These are phyloP conservation scores for Salicornia ramosissima DNA, from an alignment of 148 eudicot species.

Conservation along the genomic window DNA sequence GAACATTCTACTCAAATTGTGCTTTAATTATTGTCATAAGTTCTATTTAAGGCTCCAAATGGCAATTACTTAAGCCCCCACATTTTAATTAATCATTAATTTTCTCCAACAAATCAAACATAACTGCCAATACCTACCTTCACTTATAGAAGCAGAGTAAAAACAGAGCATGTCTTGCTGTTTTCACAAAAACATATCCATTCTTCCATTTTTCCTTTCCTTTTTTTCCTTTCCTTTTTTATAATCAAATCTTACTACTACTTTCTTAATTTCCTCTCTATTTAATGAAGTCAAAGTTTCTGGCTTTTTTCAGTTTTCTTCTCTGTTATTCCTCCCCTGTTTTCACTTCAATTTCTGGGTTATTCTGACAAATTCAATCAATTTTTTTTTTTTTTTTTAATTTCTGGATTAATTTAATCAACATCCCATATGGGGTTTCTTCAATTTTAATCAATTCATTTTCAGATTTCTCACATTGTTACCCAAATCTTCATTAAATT, in stretches of 20 bases:
- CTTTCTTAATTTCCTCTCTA: neutral
- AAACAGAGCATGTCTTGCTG: constrained; percentile 22
- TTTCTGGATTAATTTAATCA: neutral
- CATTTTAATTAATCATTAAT: constrained; percentile 2
- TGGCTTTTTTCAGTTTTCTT: neutral
- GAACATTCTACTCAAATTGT: constrained; percentile 26
- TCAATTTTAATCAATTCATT: neutral
- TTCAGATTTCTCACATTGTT: neutral
- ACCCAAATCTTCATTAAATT: neutral
- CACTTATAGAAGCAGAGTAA: constrained; percentile 14
- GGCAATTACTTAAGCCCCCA: neutral
- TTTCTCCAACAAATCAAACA: neutral
- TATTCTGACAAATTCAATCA: no score
- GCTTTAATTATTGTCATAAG: neutral
- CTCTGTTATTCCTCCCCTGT: neutral
- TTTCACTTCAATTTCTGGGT: no score
- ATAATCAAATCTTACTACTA: no score
- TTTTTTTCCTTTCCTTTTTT: neutral
- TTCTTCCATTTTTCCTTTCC: constrained; percentile 2
- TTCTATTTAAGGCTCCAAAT: constrained; percentile 26
- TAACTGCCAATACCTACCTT: constrained; percentile 31
- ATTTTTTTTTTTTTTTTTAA: neutral
- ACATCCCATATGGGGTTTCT: constrained; percentile 12
- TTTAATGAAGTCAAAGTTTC: neutral
- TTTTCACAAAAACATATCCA: constrained; percentile 1